A percentile compares a stretch with the other conserved stretches of the same genome.
Conservation (phyloP, 352 stramenopile species). For the Phytophthora brassicae region DNA sequence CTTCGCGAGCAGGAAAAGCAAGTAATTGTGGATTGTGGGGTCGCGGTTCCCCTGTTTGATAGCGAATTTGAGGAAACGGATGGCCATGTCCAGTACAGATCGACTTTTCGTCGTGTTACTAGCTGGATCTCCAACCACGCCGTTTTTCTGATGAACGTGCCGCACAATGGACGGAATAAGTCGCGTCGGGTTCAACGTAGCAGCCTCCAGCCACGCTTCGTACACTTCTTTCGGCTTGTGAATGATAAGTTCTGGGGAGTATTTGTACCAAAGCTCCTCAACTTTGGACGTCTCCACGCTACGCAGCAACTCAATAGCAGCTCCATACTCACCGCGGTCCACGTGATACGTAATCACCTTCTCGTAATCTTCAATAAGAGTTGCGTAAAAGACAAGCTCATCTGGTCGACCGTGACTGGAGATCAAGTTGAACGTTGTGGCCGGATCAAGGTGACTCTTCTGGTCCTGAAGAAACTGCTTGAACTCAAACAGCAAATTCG, state of each 20-base stretch:
- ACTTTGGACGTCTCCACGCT: constrained; percentile 90
- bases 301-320: constrained; percentile 87
- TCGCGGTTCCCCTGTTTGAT: constrained; percentile 91
- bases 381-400: constrained; percentile 92
- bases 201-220: constrained; percentile 89
- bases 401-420: constrained; percentile 90
- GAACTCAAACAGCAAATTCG: constrained; percentile 90
- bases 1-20: constrained; percentile 90
- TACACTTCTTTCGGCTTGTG: constrained; percentile 91
- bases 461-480: constrained; percentile 92
- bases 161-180: constrained; percentile 93
- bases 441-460: constrained; percentile 82
- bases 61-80: constrained; percentile 93
- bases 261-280: constrained; percentile 94
- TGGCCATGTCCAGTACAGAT: constrained; percentile 86
- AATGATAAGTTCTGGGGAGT: constrained; percentile 91
- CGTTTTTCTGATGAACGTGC: constrained; percentile 81
- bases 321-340: constrained; percentile 86
- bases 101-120: constrained; percentile 51
- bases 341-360: constrained; percentile 93
- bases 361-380: constrained; percentile 93
- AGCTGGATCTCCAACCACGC: constrained; percentile 9
- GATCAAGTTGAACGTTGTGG: constrained; percentile 92
- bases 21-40: constrained; percentile 93
- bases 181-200: constrained; percentile 88